Base-by-base conservation (phyloP, 2,329 filamentous ascomycete genomes). In the Cadophora sp. region DNA sequence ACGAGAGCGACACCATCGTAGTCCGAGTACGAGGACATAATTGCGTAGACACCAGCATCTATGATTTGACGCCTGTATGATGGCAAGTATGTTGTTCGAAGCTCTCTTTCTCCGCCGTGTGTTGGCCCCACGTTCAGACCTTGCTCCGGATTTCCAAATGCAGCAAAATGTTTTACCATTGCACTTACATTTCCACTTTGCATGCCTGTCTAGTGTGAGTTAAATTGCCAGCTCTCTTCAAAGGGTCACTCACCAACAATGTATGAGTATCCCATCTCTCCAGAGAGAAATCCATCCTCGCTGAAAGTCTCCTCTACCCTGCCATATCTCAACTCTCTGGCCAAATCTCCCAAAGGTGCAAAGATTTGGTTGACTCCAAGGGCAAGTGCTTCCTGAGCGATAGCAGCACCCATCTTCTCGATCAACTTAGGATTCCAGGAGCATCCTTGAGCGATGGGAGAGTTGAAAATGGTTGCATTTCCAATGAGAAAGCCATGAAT, bases 381-480 rank as follows among this genome's bases (percentile, higher is more conserved):
- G 3, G 90, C 86, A 62, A 83, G 80, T 27, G 89, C 82, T 77
- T 94, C 91, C 58, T 85, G 83, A 6, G 84, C 90, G 71, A 92
- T 92, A 20, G 85, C 83, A 3, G 80, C 79, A 7, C 83, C 90
- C 89, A 93, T 92, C 71, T 90, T 84, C 70, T 88, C 79, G 3
- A 92, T 80, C 16, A 92, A 78, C 48, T 80, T 82, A 0, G 85
- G 84, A 74, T 93, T 91, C 80, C 89, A 93, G 0, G 90, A 90
- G 73, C 89, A 92, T 18, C 87, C 90, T 62, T 91, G 86, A 8
- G 82, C 90, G 71, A 93, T 92, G 0, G 91, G 91, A 1, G 89
- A 91, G 78, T 93, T 93, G 81, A 93, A 94, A 67, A 93, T 91
- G 1, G 91, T 93, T 2, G 89, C 90, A 76, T 93, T 93, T 11